Conservation (phyloP, 2,329 filamentous ascomycete genomes). For the Metarhizium robertsii region DNA sequence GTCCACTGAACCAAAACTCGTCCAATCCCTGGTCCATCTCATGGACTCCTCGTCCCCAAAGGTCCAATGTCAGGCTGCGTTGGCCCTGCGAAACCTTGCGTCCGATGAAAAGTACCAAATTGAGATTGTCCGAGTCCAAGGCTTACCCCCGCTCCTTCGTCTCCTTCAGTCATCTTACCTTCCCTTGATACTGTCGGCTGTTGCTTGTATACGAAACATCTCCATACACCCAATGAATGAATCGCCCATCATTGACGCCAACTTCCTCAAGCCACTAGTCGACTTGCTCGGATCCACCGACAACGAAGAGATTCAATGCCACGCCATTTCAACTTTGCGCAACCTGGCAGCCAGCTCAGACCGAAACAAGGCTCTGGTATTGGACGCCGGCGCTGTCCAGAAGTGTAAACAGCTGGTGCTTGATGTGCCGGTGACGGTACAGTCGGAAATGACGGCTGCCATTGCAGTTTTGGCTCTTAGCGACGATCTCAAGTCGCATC, state of each 20-base stretch:
- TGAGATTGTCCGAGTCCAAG: conserved; percentile 86
- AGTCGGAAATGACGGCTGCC: conserved; percentile 99
- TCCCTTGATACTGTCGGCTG: conserved; percentile 89
- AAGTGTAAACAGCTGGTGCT: conserved; percentile 97
- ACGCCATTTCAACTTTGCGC: conserved; percentile 91
- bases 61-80: conserved; percentile 92
- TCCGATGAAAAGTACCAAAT: conserved; percentile 99
- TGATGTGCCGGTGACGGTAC: conserved; percentile 85
- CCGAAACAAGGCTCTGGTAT: conserved; percentile 92
- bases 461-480: conserved; percentile 93
- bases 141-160: conserved; percentile 74
- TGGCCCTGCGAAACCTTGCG: conserved; percentile 87
- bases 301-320: conserved; percentile 98
- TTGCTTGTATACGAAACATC: conserved; percentile 97
- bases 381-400: conserved; percentile 92
- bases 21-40: conserved; percentile 86
- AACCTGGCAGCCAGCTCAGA: conserved; percentile 96
- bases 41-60: conserved; percentile 98
- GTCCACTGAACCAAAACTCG: conserved; percentile 80
- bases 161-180: conserved; percentile 93
- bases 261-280: conserved; percentile 87
- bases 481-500: conserved; percentile 87
- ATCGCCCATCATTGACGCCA: conserved; percentile 95
- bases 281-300: conserved; percentile 91
- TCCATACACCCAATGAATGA: conserved; percentile 97